These are phyloP conservation scores for Triticum urartu DNA, from an alignment of 176 grass and related monocot genomes.

Conservation along the genomic window DNA sequence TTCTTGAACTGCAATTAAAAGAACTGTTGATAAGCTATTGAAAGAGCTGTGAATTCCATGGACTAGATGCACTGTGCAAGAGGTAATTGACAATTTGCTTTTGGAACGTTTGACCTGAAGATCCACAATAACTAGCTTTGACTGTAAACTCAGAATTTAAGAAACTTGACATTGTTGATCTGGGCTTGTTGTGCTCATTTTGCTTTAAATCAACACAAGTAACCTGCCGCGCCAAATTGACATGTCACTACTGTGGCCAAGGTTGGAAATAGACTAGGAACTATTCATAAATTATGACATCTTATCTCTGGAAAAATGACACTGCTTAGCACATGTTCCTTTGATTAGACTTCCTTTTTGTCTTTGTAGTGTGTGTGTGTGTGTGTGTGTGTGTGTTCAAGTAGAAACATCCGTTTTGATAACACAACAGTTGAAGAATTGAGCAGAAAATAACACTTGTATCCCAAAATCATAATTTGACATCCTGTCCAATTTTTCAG, in stretches of 20 bases:
- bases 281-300: not conserved
- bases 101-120: not conserved
- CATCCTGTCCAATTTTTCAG: not conserved
- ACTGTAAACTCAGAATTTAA: not conserved
- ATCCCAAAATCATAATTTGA: conserved; percentile 10
- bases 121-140: conserved; percentile 7
- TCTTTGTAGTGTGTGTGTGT: not conserved
- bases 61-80: not conserved
- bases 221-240: not conserved
- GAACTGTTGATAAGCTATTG: not conserved
- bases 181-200: not conserved
- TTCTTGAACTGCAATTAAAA: not conserved
- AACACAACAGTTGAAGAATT: not conserved
- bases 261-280: not conserved
- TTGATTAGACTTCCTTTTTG: not conserved
- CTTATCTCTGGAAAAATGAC: not conserved
- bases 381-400: not conserved
- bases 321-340: conserved; percentile 12
- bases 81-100: not conserved
- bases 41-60: not conserved
- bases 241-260: not conserved
- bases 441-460: not conserved
- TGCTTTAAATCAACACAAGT: not conserved
- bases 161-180: not conserved
- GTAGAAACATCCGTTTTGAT: conserved; percentile 1